Conservation (phyloP, 1,284 basidiomycete genomes). For the Puccinia polysora region DNA sequence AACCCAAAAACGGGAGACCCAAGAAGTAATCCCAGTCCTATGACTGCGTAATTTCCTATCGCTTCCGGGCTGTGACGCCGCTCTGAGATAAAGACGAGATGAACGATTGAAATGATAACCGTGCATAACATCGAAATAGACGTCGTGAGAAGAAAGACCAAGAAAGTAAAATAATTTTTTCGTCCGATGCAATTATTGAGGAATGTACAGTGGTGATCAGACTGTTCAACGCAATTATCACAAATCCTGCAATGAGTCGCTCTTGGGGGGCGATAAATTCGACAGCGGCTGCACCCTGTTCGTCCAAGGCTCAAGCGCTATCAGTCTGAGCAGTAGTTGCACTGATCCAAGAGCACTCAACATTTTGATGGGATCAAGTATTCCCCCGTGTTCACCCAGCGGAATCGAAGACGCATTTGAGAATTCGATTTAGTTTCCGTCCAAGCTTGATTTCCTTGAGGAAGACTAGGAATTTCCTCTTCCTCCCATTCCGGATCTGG, state of each 20-base stretch:
- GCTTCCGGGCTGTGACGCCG: not conserved
- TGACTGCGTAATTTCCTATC: slow-evolving; percentile 49
- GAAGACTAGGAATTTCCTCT: not conserved
- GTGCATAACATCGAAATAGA: slow-evolving; percentile 44
- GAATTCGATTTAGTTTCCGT: slow-evolving; percentile 7
- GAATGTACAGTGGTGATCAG: slow-evolving; percentile 53
- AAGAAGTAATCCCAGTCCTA: slow-evolving; percentile 47
- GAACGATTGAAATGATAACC: slow-evolving; percentile 43
- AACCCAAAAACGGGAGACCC: slow-evolving; percentile 48
- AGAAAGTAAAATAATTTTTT: slow-evolving; percentile 51
- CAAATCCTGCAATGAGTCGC: slow-evolving; percentile 52
- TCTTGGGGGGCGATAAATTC: slow-evolving; percentile 51
- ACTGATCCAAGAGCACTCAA: too few relatives aligned
- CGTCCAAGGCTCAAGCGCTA: too few relatives aligned
- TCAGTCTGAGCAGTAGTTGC: too few relatives aligned
- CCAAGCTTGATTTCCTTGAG: not conserved
- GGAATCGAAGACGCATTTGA: not conserved
- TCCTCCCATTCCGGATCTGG: not conserved
- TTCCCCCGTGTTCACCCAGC: slow-evolving; percentile 11
- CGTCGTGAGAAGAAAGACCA: slow-evolving; percentile 49
- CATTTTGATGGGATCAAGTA: slow-evolving; percentile 10
- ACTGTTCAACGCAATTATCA: slow-evolving; percentile 52
- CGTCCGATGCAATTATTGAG: slow-evolving; percentile 53
- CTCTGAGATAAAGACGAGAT: slow-evolving; percentile 39
- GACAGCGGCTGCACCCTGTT: slow-evolving; percentile 52